phyloP scores from a whole-genome alignment of 805 yeast genomes.

The Cyberlindnera maritima region DNA sequence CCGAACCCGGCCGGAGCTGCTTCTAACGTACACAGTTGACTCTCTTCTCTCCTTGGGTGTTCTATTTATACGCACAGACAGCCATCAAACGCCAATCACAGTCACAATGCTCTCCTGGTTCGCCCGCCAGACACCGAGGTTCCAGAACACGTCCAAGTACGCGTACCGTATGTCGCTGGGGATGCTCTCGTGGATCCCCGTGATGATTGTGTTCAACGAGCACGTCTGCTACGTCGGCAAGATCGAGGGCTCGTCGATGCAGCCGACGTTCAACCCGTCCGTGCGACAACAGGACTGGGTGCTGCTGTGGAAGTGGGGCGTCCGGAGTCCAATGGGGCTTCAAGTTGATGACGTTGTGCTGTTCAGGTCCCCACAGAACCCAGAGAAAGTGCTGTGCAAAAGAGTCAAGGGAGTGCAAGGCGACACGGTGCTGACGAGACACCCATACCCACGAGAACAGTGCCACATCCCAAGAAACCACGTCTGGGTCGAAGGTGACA shows the following conservation, averaged over 20 bases:
- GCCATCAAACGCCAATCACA: no score
- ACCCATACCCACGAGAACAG: slow-evolving; percentile 62
- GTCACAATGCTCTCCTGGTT: slow-evolving; percentile 5
- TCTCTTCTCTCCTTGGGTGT: no score
- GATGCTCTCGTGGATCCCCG: slow-evolving; percentile 76
- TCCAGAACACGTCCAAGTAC: slow-evolving; percentile 24
- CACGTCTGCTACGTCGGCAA: slow-evolving; percentile 71
- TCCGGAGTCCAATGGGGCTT: slow-evolving; percentile 45
- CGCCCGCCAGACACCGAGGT: slow-evolving; percentile 8
- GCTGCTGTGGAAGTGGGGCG: slow-evolving; percentile 62
- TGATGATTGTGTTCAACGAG: slow-evolving; percentile 61
- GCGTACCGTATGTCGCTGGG: slow-evolving; percentile 32
- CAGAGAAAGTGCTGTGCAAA: slow-evolving; percentile 73
- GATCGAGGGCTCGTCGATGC: slow-evolving; percentile 82
- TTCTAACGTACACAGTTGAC: no score
- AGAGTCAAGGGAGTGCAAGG: slow-evolving; percentile 76
- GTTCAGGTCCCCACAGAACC: slow-evolving; percentile 77
- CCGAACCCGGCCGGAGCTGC: no score
- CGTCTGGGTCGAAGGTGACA: slow-evolving; percentile 95
- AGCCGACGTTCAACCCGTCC: slow-evolving; percentile 82
- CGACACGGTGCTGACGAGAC: slow-evolving; percentile 59
- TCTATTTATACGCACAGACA: no score
- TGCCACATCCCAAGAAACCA: slow-evolving; percentile 75
- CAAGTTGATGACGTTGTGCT: slow-evolving; percentile 70
- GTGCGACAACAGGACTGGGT: slow-evolving; percentile 55